phyloP scores from a whole-genome alignment of 768 basidiomycete species.

The Coprinopsis strossmayeri region DNA sequence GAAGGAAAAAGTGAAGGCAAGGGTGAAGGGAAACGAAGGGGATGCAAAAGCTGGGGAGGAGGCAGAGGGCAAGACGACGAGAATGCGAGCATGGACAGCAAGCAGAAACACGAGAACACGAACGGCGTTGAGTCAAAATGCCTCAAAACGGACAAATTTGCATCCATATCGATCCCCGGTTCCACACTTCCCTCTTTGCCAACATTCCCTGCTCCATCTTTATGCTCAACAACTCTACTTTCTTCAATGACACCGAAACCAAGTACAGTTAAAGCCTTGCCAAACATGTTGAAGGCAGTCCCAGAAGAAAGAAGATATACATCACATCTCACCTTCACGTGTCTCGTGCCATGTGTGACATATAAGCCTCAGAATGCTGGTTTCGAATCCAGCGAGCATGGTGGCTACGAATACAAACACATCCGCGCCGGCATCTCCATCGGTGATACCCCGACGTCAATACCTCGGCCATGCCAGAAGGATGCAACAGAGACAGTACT shows the following conservation, averaged over 20 bases:
- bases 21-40: too few relatives aligned
- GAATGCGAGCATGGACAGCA: constrained; percentile 12
- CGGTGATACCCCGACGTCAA: too few relatives aligned
- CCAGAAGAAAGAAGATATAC: constrained; percentile 92
- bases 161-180: background rate
- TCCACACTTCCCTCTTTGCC: background rate
- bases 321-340: constrained; percentile 92
- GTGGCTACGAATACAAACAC: too few relatives aligned
- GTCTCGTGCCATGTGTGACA: constrained; percentile 53
- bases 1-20: constrained; percentile 13
- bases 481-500: too few relatives aligned
- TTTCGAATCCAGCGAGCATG: constrained; percentile 4
- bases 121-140: constrained; percentile 1
- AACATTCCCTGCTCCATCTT: background rate
- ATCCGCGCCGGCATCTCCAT: too few relatives aligned
- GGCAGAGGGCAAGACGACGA: too few relatives aligned
- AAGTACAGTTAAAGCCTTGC: background rate
- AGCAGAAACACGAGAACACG: constrained; percentile 10
- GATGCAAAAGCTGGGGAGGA: too few relatives aligned
- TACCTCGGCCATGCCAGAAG: too few relatives aligned
- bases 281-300: constrained; percentile 54
- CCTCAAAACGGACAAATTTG: constrained; percentile 9
- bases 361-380: constrained; percentile 4
- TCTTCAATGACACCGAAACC: background rate
- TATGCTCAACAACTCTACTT: background rate